Base-by-base conservation (phyloP, 441 rosid genomes). In the Pelargonium fulgidum region DNA sequence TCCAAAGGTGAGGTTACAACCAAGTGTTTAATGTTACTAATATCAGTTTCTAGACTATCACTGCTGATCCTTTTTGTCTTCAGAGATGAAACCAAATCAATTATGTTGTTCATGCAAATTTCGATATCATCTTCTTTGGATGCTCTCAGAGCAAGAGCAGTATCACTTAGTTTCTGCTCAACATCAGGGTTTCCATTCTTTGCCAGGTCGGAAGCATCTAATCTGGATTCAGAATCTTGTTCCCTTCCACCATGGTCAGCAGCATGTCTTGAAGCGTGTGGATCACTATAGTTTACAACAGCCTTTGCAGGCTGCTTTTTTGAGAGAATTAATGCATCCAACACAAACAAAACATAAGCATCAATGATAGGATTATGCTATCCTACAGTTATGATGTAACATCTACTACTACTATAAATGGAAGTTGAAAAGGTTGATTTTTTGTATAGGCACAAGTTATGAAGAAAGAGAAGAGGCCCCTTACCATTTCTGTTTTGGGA, bases 1-100 rank as follows among this genome's bases (percentile, higher is more conserved):
- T 79, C 82, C 67, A 73, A 50, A 71, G 74, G 68, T 20, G 78
- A 73, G 77, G 81, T 73, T 56, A 83, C 65, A 42, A 81, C 73
- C 69, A 80, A 80, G 70, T 70, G 82, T 65, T 80, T 81, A 47
- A 75, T 70, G 50, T 70, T 79, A 66, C 58, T 59, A 63, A 76
- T 36, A 0, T 67, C 75, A 62, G 71, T 59, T 62, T 62, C 72
- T 74, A 47, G 67, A 71, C 68, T 58, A 65, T 29, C 66, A 76
- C 82, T 75, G 73, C 72, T 64, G 72, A 79, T 84, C 41, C 63
- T 81, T 65, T 71, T 77, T 56, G 59, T 81, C 77, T 50, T 64
- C 41, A 24, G 68, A 66, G 76, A 29, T 68, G 76, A 73, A 74
- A 54, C 11, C 62, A 54, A 54, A 26, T 54, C 10, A 54, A 54